phyloP scores from a whole-genome alignment of 2,329 filamentous ascomycete genomes.

The Plenodomus biglobosus region DNA sequence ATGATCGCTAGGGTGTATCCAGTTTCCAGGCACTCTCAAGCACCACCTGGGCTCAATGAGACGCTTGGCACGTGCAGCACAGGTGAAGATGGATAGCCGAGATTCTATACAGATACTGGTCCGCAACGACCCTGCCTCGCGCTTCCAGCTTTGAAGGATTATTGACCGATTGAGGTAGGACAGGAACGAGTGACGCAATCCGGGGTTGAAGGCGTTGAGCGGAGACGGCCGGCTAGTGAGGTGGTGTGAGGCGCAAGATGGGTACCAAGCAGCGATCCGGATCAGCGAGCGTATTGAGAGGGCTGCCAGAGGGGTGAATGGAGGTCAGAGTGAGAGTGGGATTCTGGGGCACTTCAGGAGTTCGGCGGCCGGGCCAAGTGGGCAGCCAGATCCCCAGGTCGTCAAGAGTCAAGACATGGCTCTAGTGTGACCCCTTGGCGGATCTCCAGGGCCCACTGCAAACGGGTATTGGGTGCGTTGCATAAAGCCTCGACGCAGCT shows the following conservation, averaged over 20 bases:
- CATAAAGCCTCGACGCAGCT: slow-evolving; percentile 9
- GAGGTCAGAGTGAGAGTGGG: slow-evolving; percentile 11
- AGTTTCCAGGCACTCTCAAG: slow-evolving; percentile 18
- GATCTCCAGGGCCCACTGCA: slow-evolving; percentile 7
- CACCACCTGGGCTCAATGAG: slow-evolving; percentile 25
- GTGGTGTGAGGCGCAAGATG: slow-evolving; percentile 3
- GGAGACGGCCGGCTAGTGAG: slow-evolving; percentile 2
- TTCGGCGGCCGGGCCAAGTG: slow-evolving; percentile 3
- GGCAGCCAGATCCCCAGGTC: slow-evolving; percentile 3
- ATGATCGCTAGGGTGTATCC: slow-evolving; percentile 24
- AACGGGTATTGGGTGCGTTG: slow-evolving; percentile 12
- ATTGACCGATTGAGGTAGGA: slow-evolving; percentile 20
- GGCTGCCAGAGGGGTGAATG: slow-evolving; percentile 6
- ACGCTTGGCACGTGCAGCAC: slow-evolving; percentile 5
- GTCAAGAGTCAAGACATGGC: slow-evolving; percentile 4
- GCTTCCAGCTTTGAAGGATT: slow-evolving; percentile 1
- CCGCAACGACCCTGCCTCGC: neutral
- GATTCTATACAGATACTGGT: neutral
- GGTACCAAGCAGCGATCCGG: slow-evolving; percentile 1
- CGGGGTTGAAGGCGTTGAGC: slow-evolving; percentile 14
- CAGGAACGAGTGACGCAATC: slow-evolving; percentile 34
- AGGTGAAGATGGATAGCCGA: neutral
- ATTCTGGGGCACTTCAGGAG: slow-evolving; percentile 14
- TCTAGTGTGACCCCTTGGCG: slow-evolving; percentile 10
- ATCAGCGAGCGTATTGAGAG: slow-evolving; percentile 17